Evolutionary conservation across 352 stramenopile species (phyloP).

Genomic region (Elongisporangium anandrum): DNA sequence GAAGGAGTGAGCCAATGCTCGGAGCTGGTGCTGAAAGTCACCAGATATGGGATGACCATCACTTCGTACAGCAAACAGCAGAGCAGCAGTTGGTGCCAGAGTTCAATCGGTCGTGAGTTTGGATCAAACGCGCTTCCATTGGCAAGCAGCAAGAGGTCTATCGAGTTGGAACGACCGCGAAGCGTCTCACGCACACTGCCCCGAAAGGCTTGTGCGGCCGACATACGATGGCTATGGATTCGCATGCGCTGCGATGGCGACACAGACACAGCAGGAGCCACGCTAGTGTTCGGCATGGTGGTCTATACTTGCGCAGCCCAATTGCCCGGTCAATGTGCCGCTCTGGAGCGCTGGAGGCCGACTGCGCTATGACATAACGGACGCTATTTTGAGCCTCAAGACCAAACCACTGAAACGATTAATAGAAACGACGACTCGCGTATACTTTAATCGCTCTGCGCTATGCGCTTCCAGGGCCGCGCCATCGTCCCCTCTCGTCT

Average conservation of each 20-base stretch:
- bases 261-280: background rate
- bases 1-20: conserved; percentile 18
- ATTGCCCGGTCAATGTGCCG: background rate
- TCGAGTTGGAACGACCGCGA: conserved; percentile 39
- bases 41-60: conserved; percentile 43
- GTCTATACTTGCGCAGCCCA: background rate
- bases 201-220: conserved; percentile 6
- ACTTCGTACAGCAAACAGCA: conserved; percentile 50
- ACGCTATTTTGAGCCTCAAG: background rate
- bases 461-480: too few species aligned
- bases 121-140: conserved; percentile 52
- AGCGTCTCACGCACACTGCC: conserved; percentile 24
- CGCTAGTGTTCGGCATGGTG: background rate
- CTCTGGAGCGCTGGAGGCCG: too few species aligned
- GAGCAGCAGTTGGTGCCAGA: conserved; percentile 61
- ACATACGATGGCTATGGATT: conserved; percentile 7
- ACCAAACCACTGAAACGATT: background rate
- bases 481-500: background rate
- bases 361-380: background rate
- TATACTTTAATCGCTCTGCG: background rate
- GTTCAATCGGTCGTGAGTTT: conserved; percentile 41
- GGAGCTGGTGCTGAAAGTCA: conserved; percentile 24
- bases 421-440: background rate
- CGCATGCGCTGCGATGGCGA: conserved; percentile 10
- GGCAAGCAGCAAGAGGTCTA: conserved; percentile 45